Percentiles rank a stretch among this genome's conserved stretches.
These are phyloP conservation scores for Handroanthus guayacan DNA, from an alignment of 257 asterid species.

Conservation along the genomic window DNA sequence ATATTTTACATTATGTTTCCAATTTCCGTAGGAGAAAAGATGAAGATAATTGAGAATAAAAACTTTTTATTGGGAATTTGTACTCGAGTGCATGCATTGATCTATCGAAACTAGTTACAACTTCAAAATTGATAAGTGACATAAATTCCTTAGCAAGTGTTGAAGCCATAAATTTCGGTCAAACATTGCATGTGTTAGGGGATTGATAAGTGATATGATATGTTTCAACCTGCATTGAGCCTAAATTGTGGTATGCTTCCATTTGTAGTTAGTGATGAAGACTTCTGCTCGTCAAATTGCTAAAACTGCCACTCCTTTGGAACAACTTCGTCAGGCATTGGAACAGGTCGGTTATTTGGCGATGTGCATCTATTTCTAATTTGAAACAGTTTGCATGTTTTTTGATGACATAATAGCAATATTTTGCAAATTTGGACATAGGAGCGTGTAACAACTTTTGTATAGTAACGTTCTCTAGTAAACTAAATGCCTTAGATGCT, in stretches of 20 bases:
- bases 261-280: conserved; percentile 81
- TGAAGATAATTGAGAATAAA: background rate
- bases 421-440: conserved; percentile 8
- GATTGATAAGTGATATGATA: background rate
- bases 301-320: conserved; percentile 79
- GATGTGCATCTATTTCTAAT: conserved; percentile 1
- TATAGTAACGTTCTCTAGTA: conserved; percentile 7
- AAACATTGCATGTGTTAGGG: too few relatives aligned
- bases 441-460: background rate
- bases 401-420: background rate
- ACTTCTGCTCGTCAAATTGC: conserved; percentile 76
- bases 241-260: conserved; percentile 12
- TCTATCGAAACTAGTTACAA: background rate
- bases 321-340: conserved; percentile 75
- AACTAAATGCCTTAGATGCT: conserved; percentile 10
- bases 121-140: background rate
- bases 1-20: background rate
- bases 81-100: background rate
- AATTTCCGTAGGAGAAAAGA: background rate
- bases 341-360: conserved; percentile 71
- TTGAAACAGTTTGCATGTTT: conserved; percentile 1
- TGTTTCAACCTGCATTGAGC: conserved; percentile 29
- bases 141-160: conserved; percentile 3
- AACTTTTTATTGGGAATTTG: background rate
- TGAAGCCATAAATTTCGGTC: conserved; percentile 20